Base-by-base conservation (phyloP, 164 flowering plant species). In the Annona cherimola region DNA sequence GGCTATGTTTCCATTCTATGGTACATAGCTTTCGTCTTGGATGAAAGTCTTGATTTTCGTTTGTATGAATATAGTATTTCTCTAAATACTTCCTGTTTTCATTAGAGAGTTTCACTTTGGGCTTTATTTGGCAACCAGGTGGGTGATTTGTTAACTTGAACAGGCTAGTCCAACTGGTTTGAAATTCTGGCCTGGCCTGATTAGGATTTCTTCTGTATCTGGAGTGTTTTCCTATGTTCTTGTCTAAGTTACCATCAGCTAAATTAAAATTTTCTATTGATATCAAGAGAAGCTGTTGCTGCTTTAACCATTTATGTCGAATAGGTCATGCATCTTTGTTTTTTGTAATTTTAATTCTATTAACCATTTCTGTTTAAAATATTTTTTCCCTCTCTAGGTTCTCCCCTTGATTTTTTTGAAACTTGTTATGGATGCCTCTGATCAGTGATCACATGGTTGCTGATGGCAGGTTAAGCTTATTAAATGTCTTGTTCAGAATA, bases 401-500 rank as follows among this genome's bases (percentile, higher is more conserved):
- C 57, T 50, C 57, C 9, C 9, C 57, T 50, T 2, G 3, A 16
- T 11, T 50, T 50, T 50, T 50, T 50, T 16, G 14, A 50, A 50
- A 50, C 57, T 9, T 50, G 9, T 2, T 16, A 50, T 9, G 57
- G 57, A 16, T 50, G 57, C 14, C 14, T 50, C 57, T 50, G 57
- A 50, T 50, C 57, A 6, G 14, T 50, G 57, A 50, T 50, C 57
- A 6, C 57, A 50, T 50, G 57, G 45, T 73, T 74, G 71, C 26
- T 80, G 69, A 18, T 83, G 65, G 79, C 91, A 90, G 96, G 94
- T 91, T 45, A 91, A 88, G 77, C 86, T 91, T 71, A 87, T 91
- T 4, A 91, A 91, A 83, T 91, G 94, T 81, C 78, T 86, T 70
- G 89, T 89, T 50, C 80, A 84, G 69, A 77, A 86, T 75, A 81